A percentile compares a stretch with the other conserved stretches of the same genome.
Evolutionary conservation across 2,329 filamentous ascomycete species (phyloP).

Genomic region (Fusarium sp.): DNA sequence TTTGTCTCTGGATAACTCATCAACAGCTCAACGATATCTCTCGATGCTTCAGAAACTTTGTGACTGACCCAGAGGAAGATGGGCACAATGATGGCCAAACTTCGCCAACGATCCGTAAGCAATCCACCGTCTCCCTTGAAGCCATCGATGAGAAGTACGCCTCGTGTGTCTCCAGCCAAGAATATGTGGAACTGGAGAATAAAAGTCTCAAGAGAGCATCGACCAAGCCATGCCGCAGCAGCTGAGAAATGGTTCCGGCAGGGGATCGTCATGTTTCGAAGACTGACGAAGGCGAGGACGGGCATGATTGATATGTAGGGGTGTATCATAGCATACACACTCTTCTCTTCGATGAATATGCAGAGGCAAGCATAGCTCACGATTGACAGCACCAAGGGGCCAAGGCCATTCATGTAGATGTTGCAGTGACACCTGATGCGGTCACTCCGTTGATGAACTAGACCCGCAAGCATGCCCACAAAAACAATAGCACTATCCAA

Average conservation of each 20-base stretch:
- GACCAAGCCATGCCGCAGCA: slow-evolving; percentile 61
- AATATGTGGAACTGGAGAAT: slow-evolving; percentile 69
- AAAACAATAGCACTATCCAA: slow-evolving; percentile 66
- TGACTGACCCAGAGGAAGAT: slow-evolving; percentile 46
- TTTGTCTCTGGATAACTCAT: slow-evolving; percentile 22
- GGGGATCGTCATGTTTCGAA: slow-evolving; percentile 56
- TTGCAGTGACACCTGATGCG: slow-evolving; percentile 33
- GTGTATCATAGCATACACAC: slow-evolving; percentile 58
- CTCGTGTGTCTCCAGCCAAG: slow-evolving; percentile 66
- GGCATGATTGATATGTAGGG: slow-evolving; percentile 64
- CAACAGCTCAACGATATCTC: slow-evolving; percentile 40
- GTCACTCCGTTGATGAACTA: slow-evolving; percentile 39
- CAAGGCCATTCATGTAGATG: slow-evolving; percentile 33
- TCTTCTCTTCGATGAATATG: slow-evolving; percentile 13
- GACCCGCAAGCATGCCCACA: slow-evolving; percentile 59
- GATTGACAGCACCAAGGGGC: slow-evolving; percentile 41
- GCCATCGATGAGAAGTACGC: slow-evolving; percentile 52
- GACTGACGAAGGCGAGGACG: slow-evolving; percentile 59
- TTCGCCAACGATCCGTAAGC: slow-evolving; percentile 41
- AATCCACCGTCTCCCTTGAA: slow-evolving; percentile 42
- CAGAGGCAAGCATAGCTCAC: slow-evolving; percentile 43
- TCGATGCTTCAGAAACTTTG: slow-evolving; percentile 39
- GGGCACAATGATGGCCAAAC: slow-evolving; percentile 40
- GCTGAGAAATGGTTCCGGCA: slow-evolving; percentile 47
- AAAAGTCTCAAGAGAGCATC: slow-evolving; percentile 66